Base-by-base conservation (phyloP, 495 filamentous ascomycete species). In the Pseudoneurospora amorphoporcata region DNA sequence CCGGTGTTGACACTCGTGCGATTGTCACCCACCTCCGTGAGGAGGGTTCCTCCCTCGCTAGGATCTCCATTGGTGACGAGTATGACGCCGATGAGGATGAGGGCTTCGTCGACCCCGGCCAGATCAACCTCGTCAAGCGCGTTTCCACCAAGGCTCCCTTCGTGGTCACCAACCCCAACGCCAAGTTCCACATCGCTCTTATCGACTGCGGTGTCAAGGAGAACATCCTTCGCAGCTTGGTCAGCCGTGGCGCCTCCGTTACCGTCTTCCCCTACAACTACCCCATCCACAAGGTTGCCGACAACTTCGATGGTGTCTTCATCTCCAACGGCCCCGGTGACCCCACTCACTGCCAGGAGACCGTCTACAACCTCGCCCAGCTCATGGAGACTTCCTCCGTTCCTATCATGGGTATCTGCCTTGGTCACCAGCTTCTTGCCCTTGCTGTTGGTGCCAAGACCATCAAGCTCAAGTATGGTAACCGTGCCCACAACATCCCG, bases 151-250 rank as follows among this genome's bases (percentile, higher is more conserved):
- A 99, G 86, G 90, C 93, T 71, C 96, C 95, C 12, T 99, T 99
- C 87, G 95, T 97, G 79, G 91, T 98, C 73, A 89, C 89, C 74
- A 92, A 93, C 41, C 86, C 88, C 53, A 86, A 87, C 75, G 92
- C 94, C 72, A 90, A 92, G 79, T 89, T 91, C 81, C 95, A 99
- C 83, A 89, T 99, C 77, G 95, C 95, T 41, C 88, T 99, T 72
- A 90, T 99, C 81, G 95, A 99, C 84, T 99, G 95, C 80, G 95
- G 95, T 82, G 96, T 99, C 73, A 99, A 99, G 87, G 95, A 99
- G 87, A 99, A 98, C 86, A 99, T 99, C 80, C 89, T 99, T 69
- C 92, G 95, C 75, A 95, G 92, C 79, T 85, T 99, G 73, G 95
- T 98, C 74, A 86, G 85, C 81, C 92, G 95, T 40, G 95, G 94